A percentile compares a stretch with the other conserved stretches of the same genome.
Conservation (phyloP, 345 rosid species). For the Eutrema yunnanense region DNA sequence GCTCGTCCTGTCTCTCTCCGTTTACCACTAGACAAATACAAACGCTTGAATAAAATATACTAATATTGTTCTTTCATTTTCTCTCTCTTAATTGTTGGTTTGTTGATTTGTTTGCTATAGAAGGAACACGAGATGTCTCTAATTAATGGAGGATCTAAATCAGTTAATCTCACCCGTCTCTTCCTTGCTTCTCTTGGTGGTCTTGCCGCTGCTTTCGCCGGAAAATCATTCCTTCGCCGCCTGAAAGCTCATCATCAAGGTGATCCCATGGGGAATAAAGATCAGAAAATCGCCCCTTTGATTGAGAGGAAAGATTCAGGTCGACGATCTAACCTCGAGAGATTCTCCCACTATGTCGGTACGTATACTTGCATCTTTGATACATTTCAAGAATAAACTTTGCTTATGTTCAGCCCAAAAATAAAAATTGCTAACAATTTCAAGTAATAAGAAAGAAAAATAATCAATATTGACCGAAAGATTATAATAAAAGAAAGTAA, state of each 20-base stretch:
- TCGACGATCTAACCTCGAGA: constrained; percentile 56
- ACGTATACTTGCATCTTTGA: constrained; percentile 6
- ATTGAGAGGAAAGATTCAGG: constrained; percentile 44
- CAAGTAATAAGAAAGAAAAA: neutral
- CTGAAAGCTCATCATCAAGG: constrained; percentile 1
- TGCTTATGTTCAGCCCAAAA: neutral
- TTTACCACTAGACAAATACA: constrained; percentile 11
- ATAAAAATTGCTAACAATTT: neutral
- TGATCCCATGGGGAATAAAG: constrained; percentile 5
- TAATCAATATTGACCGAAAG: neutral
- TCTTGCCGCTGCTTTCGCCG: constrained; percentile 17
- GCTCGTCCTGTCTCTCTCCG: constrained; percentile 12
- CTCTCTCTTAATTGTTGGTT: constrained; percentile 4
- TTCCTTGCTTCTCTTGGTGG: constrained; percentile 23
- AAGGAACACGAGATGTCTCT: constrained; percentile 21
- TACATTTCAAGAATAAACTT: neutral
- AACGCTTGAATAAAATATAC: neutral
- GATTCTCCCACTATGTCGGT: constrained; percentile 82
- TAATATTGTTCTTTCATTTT: neutral
- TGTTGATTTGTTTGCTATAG: constrained; percentile 25
- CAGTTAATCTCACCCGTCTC: neutral
- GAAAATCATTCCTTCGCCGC: constrained; percentile 9
- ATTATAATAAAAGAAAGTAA: neutral
- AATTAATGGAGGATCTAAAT: constrained; percentile 8
- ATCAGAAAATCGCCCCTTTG: constrained; percentile 35